These are phyloP conservation scores for Tylopilus balloui DNA, from an alignment of 768 basidiomycete species.

Conservation along the genomic window DNA sequence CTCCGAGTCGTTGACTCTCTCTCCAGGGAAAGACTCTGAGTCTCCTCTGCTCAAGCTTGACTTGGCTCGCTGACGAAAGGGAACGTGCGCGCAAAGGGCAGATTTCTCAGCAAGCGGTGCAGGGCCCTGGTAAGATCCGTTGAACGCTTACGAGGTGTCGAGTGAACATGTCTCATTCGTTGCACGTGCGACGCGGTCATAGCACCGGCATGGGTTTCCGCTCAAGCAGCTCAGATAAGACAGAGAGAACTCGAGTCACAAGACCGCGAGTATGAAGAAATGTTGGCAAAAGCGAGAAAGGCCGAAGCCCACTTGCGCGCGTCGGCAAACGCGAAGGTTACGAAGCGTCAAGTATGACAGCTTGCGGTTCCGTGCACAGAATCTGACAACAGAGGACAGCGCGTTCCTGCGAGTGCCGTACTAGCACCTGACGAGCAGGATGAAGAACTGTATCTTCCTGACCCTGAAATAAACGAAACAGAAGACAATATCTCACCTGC, in stretches of 20 bases:
- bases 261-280: conserved; percentile 59
- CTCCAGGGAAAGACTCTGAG: conserved; percentile 84
- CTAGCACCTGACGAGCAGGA: conserved; percentile 36
- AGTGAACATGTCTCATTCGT: conserved; percentile 24
- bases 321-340: conserved; percentile 50
- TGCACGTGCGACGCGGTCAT: neutral
- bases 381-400: conserved; percentile 20
- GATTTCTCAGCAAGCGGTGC: conserved; percentile 33
- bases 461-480: conserved; percentile 36
- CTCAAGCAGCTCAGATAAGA: conserved; percentile 64
- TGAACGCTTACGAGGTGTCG: neutral
- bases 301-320: conserved; percentile 54
- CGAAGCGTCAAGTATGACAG: conserved; percentile 54
- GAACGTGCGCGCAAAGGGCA: conserved; percentile 66
- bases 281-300: conserved; percentile 55
- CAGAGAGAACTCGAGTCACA: conserved; percentile 62
- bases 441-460: conserved; percentile 74
- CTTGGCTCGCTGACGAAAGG: conserved; percentile 71
- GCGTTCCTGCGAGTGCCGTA: conserved; percentile 8
- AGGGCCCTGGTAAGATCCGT: conserved; percentile 25
- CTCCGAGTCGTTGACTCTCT: neutral
- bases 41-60: conserved; percentile 68
- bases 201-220: conserved; percentile 74
- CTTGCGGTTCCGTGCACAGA: neutral
- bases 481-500: conserved; percentile 68